Base-by-base conservation (phyloP, 768 basidiomycete genomes). In the Mycena filopes region DNA sequence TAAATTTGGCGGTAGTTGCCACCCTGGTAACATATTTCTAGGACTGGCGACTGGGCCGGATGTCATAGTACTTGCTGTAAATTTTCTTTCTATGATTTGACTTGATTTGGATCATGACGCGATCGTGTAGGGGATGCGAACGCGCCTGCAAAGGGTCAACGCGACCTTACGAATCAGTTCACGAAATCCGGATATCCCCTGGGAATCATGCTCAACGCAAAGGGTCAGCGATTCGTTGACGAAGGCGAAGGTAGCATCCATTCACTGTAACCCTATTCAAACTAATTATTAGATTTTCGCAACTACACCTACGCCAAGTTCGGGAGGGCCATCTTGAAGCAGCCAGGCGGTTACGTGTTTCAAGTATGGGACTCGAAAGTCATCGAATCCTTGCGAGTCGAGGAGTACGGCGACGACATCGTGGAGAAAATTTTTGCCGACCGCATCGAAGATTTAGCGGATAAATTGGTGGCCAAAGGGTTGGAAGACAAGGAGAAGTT, bases 111-210 rank as follows among this genome's bases (percentile, higher is more conserved):
- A 26, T 41, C n/a, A n/a, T n/a, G n/a, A n/a, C n/a, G n/a, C n/a
- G n/a, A n/a, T 36, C 36, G 28, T 36, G 85, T 84, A 70, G 91
- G 90, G 90, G 90, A 90, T 69, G 87, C 87, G 20, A 82, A 89
- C 68, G 86, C 89, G 1, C 77, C 83, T 1, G 63, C 74, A 21
- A 77, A 86, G 18, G 89, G 90, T 21, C 81, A 86, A 60, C 85
- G 88, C 53, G 78, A 79, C 49, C 74, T 89, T 58, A 89, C 86
- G 61, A 91, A 92, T 72, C 88, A 89, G 66, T 89, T 82, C 74
- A 91, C 90, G 9, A 91, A 91, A 74, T 90, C 89, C 12, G 88
- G 90, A 1, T 91, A 91, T 70, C 89, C 90, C 3, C 78, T 90
- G 12, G 89, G 90, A 2, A 80, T 92, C 63, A 91, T 90, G 89